phyloP scores from a whole-genome alignment of 2,329 filamentous ascomycete species.

The Sphaerulina vaccinii region DNA sequence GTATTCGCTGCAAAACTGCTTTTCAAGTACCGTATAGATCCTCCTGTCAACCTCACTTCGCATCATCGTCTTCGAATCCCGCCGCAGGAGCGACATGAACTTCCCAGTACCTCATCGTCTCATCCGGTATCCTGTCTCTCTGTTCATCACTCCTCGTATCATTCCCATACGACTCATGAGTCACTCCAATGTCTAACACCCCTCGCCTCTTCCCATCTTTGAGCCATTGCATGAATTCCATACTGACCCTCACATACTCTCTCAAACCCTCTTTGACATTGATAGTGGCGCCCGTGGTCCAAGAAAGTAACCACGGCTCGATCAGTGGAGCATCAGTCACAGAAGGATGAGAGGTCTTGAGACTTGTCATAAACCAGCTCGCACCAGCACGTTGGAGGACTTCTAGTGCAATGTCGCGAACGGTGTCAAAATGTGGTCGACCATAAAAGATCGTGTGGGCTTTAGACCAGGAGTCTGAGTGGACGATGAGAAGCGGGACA shows the following conservation, averaged over 20 bases:
- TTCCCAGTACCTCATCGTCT: conserved; percentile 39
- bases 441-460: conserved; percentile 57
- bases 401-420: conserved; percentile 48
- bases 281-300: conserved; percentile 59
- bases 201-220: conserved; percentile 43
- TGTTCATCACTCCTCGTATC: conserved; percentile 23
- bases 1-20: too few species aligned
- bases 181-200: conserved; percentile 50
- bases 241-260: conserved; percentile 59
- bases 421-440: conserved; percentile 62
- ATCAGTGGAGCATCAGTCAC: conserved; percentile 65
- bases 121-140: conserved; percentile 17
- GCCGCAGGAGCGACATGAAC: conserved; percentile 36
- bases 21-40: neutral
- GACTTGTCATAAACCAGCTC: conserved; percentile 43
- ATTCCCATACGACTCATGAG: conserved; percentile 37
- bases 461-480: conserved; percentile 64
- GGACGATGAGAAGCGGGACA: conserved; percentile 59
- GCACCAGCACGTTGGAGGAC: conserved; percentile 45
- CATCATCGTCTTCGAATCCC: conserved; percentile 11
- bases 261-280: conserved; percentile 54
- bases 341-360: conserved; percentile 53
- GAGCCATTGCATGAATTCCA: conserved; percentile 55
- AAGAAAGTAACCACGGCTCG: conserved; percentile 58
- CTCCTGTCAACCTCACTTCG: neutral